Evolutionary conservation across 164 flowering plant genomes (phyloP), one percentile per base, ranked within the genome.

Genomic region (Santalum album): DNA sequence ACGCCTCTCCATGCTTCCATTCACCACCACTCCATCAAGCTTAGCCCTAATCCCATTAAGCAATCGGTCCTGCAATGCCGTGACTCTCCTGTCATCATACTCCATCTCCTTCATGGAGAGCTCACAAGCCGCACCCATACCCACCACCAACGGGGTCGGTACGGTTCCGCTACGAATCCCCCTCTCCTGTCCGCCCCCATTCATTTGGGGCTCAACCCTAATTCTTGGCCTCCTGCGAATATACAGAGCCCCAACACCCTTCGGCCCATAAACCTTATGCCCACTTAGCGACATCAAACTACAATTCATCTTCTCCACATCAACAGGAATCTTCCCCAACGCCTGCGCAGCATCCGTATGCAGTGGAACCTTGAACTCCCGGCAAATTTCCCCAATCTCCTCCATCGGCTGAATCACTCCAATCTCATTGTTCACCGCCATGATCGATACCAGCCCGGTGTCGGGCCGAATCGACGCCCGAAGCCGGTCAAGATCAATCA

Each of bases 341-440:
- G 96, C 99, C 60, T 90, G 97, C 0, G 97, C 99, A 0, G 95
- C 97, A 56, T 94, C 99, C 0, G 96, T 82, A 38, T 94, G 99
- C 50, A 94, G 81, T 6, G 83, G 81, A 17, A 90, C 69, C 0
- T 67, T 69, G 16, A 68, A 57, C 45, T 90, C 90, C 60, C 69
- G 77, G 63, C 97, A 94, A 29, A 94, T 79, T 29, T 53, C 18
- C 5, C 99, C 99, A 48, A 94, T 87, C 50, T 90, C 97, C 58
- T 80, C 97, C 69, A 94, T 47, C 0, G 97, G 99, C 53, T 90
- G 99, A 24, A 94, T 76, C 12, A 90, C 99, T 3, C 99, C 99
- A 58, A 87, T 90, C 75, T 90, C 99, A 34, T 94, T 94, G 51
- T 90, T 94, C 35, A 94, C 97, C 49, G 80, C 75, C 97, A 92